phyloP scores from a whole-genome alignment of 208 protist genomes.

The Trichomonas vaginalis region DNA sequence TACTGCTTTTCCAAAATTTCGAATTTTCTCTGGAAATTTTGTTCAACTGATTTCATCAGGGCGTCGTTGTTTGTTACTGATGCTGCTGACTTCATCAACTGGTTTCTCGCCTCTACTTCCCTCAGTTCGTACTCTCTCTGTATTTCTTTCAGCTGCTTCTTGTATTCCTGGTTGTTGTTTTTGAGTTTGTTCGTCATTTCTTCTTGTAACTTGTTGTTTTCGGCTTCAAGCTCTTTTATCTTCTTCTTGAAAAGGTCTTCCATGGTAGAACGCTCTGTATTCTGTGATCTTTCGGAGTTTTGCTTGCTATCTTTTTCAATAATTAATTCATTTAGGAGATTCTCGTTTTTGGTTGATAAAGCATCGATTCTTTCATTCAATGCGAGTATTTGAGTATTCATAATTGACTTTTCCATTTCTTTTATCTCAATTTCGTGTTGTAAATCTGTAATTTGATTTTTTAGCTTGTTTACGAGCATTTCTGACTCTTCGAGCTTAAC shows the following conservation, averaged over 20 bases:
- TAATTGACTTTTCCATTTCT: not conserved
- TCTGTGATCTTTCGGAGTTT: not conserved
- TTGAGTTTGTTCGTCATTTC: not conserved
- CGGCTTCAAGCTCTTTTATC: not conserved
- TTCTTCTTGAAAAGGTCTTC: not conserved
- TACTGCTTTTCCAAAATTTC: not conserved
- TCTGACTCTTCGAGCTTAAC: not conserved
- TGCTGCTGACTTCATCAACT: not conserved
- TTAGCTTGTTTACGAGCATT: not conserved
- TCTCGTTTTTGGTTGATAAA: not conserved
- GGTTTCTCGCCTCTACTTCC: not conserved
- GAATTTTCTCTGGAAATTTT: not conserved
- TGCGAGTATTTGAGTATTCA: not conserved
- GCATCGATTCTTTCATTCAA: not conserved
- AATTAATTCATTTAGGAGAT: not conserved
- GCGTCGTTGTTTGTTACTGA: not conserved
- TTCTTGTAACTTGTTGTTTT: not conserved
- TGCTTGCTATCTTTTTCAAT: not conserved
- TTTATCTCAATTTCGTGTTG: not conserved
- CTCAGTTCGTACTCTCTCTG: not conserved
- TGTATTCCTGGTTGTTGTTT: not conserved
- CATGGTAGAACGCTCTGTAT: not conserved
- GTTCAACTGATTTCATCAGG: not conserved
- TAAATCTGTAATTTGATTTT: not conserved
- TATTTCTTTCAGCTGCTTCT: not conserved